Conservation (phyloP, 2,329 filamentous ascomycete genomes). For the Aspergillus jensenii region DNA sequence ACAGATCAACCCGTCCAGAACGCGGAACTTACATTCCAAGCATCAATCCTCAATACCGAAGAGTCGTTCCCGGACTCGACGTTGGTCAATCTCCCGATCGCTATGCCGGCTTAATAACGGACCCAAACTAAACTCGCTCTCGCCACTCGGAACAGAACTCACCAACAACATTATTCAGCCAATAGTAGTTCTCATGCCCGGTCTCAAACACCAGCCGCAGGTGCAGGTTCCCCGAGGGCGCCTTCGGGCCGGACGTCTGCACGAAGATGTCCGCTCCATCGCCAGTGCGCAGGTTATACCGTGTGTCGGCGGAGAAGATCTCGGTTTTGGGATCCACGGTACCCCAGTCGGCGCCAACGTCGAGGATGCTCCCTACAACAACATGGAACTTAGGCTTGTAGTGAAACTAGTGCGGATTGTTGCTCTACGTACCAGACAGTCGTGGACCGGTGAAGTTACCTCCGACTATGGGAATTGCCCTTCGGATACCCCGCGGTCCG, state of each 20-base stretch:
- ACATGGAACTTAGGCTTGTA: not conserved
- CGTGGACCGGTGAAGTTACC: conserved; percentile 29
- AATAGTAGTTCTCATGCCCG: conserved; percentile 25
- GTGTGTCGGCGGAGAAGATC: conserved; percentile 28
- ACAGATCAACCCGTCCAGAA: not conserved
- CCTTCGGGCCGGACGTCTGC: conserved; percentile 21
- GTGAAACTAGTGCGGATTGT: no score
- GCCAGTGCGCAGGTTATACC: conserved; percentile 27
- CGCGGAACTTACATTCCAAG: conserved; percentile 25
- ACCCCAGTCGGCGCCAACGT: conserved; percentile 29
- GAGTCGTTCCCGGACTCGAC: conserved; percentile 9
- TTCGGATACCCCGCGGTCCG: conserved; percentile 21
- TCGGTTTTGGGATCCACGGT: conserved; percentile 21
- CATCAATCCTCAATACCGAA: conserved; percentile 23
- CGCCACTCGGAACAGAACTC: conserved; percentile 7
- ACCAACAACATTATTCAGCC: conserved; percentile 30
- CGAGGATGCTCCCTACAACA: conserved; percentile 20
- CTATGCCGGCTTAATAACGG: conserved; percentile 11
- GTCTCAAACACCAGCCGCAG: conserved; percentile 25
- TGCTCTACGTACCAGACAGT: conserved; percentile 16
- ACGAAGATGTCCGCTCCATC: conserved; percentile 26
- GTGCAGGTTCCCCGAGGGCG: conserved; percentile 22
- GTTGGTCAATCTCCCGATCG: conserved; percentile 21
- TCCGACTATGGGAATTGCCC: conserved; percentile 26
- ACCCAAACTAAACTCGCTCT: not conserved